Evolutionary conservation across 257 asterid genomes (phyloP).

Genomic region (Lycium barbarum): DNA sequence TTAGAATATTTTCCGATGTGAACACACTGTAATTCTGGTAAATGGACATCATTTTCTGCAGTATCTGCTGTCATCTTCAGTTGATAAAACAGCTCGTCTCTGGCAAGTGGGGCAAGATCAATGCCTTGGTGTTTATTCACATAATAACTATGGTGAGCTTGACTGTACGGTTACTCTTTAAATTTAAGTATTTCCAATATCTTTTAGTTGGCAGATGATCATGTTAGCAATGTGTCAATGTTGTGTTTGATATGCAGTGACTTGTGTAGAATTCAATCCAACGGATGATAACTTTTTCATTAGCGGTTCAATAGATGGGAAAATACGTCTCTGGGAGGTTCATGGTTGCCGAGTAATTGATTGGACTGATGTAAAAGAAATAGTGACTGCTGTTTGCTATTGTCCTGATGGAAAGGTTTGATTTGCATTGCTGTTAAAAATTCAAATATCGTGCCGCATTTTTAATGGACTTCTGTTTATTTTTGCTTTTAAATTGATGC

Average conservation of each 20-base stretch:
- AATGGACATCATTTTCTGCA: constrained; percentile 42
- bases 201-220: not conserved
- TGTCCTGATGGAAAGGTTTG: constrained; percentile 84
- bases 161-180: not conserved
- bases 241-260: constrained; percentile 60
- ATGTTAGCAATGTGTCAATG: constrained; percentile 24
- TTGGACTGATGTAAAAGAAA: constrained; percentile 82
- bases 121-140: constrained; percentile 73
- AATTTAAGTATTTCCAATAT: not conserved
- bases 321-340: constrained; percentile 84
- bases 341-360: constrained; percentile 72
- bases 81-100: constrained; percentile 86
- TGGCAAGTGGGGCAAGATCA: constrained; percentile 82
- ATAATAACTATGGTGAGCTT: constrained; percentile 76
- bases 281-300: constrained; percentile 76
- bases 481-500: constrained; percentile 32
- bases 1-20: not conserved
- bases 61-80: constrained; percentile 84
- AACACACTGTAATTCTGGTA: not conserved
- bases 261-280: constrained; percentile 85
- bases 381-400: constrained; percentile 76
- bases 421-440: not conserved
- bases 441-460: not conserved
- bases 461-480: not conserved
- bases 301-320: constrained; percentile 90